Conservation (phyloP, 2,329 filamentous ascomycete genomes). For the Emergomyces pasteurianus region DNA sequence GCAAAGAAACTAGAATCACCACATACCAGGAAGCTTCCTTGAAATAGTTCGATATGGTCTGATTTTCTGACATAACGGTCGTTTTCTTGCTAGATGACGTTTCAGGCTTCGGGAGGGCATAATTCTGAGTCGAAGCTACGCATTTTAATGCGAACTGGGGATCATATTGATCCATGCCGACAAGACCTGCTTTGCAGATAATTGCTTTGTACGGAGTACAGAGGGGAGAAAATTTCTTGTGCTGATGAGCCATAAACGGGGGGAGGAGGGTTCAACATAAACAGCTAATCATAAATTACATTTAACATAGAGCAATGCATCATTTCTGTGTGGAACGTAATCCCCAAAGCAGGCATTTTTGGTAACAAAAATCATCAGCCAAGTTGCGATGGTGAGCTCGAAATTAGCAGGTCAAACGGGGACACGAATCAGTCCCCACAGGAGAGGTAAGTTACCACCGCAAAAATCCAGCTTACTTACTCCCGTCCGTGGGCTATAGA, state of each 20-base stretch:
- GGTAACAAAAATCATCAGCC: not conserved
- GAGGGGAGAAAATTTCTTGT: not conserved
- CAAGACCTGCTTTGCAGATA: not conserved
- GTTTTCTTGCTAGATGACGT: not conserved
- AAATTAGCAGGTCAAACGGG: not conserved
- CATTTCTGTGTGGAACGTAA: not conserved
- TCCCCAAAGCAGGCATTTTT: not conserved
- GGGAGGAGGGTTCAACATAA: too few relatives aligned
- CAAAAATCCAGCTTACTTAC: not conserved
- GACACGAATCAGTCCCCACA: not conserved
- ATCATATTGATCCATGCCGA: not conserved
- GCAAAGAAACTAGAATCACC: not conserved
- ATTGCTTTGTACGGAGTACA: not conserved
- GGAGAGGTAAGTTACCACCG: not conserved
- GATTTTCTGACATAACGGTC: not conserved
- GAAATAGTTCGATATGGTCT: constrained; percentile 26
- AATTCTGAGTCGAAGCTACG: constrained; percentile 6
- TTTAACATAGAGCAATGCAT: not conserved
- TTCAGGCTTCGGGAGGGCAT: not conserved
- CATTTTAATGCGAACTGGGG: constrained; percentile 3
- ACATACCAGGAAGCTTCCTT: constrained; percentile 36
- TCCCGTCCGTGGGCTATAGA: not conserved
- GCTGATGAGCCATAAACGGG: not conserved
- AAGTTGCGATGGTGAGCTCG: not conserved
- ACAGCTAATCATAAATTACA: not conserved